Evolutionary conservation across 2,329 filamentous ascomycete genomes (phyloP), one percentile per base, ranked within the genome.

Genomic region (Colletotrichum cuscutae): DNA sequence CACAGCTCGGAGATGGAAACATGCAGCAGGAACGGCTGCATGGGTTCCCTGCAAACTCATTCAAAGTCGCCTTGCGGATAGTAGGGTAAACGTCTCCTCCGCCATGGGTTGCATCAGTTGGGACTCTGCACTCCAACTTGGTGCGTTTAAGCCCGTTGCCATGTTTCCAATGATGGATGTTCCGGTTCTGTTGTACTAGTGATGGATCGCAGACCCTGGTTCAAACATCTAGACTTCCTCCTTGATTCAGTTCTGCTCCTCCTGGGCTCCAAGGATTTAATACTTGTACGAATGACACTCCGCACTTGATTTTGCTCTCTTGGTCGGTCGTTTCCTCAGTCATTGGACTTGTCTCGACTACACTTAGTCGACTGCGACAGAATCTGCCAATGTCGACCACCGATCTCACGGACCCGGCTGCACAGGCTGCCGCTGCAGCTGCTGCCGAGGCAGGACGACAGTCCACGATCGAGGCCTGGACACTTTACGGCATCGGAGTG

Each of bases 401-500:
- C 13, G 24, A 30, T 12, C n/a, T 22, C 13, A 26, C 56, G 22
- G 62, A 73, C 15, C 67, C 75, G 57, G 75, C 76, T 52, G 75
- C 71, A 26, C 74, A 76, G 12, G 74, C 77, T 7, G 77, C 77
- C 3, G 75, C 73, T 30, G 59, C 62, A n/a, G 76, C 76, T 13
- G 76, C 77, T 5, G 76, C 77, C 11, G 75, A 76, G 68, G 76
- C 65, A 5, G 66, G 63, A 42, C 72, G 54, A 24, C 61, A 52
- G 35, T 75, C 75, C 13, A 69, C 65, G 4, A 75, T 73, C 15
- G 79, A 80, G 67, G 71, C 75, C 8, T 80, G 79, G 78, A 79
- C 78, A 7, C 68, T 82, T 0, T 80, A 79, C 37, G 69, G 72
- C 0, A 68, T 81, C 26, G 79, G 76, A 3, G 68, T 81, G 42